Conservation (phyloP, 306 rosid genomes). For the Parietaria judaica region DNA sequence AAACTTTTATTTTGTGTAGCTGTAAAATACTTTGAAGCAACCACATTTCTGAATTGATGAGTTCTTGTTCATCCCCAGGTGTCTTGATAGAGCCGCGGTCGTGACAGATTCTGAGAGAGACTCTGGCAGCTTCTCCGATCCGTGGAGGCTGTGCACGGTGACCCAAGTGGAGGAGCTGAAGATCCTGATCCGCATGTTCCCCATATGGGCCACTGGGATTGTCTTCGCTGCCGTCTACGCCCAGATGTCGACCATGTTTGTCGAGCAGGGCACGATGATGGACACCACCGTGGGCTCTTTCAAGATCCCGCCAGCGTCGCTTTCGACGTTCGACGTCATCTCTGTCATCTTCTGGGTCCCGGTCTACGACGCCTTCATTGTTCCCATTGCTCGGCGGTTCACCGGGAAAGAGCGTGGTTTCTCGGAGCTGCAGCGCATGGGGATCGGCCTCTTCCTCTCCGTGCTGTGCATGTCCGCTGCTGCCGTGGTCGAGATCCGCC, state of each 20-base stretch:
- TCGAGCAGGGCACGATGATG: conserved; percentile 89
- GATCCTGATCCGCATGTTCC: conserved; percentile 91
- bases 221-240: conserved; percentile 86
- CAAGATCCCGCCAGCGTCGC: conserved; percentile 88
- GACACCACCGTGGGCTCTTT: conserved; percentile 70
- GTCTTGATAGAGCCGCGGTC: conserved; percentile 84
- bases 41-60: no score
- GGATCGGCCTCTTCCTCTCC: conserved; percentile 81
- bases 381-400: conserved; percentile 70
- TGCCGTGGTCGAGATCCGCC: conserved; percentile 65
- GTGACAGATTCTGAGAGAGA: conserved; percentile 46
- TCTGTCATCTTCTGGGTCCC: conserved; percentile 97
- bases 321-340: conserved; percentile 62
- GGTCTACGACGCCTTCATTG: conserved; percentile 58
- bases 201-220: conserved; percentile 88
- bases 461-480: conserved; percentile 90
- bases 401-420: conserved; percentile 85
- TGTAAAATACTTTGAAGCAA: no score
- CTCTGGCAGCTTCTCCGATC: conserved; percentile 52
- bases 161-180: conserved; percentile 95
- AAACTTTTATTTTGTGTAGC: no score
- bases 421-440: conserved; percentile 92
- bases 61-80: conserved; percentile 39
- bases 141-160: conserved; percentile 85
- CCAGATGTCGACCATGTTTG: conserved; percentile 92